Evolutionary conservation across 768 basidiomycete genomes (phyloP).

Genomic region (Mycena vulgaris): DNA sequence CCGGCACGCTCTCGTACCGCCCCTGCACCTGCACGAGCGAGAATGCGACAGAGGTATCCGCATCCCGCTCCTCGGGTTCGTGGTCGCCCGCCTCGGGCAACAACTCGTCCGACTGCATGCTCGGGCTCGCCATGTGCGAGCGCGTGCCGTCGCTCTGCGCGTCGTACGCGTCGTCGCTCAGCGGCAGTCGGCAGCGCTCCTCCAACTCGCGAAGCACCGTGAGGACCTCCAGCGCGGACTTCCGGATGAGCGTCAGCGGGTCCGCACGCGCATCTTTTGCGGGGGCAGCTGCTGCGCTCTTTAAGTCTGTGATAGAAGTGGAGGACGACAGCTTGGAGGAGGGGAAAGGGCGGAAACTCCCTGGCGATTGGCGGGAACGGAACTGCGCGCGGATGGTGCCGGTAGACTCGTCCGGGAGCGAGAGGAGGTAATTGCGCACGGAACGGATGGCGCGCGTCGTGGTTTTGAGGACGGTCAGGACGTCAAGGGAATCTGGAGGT

Average conservation of each 20-base stretch:
- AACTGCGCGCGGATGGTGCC: conserved; percentile 71
- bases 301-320: conserved; percentile 30
- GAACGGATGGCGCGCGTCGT: conserved; percentile 88
- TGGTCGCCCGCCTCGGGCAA: conserved; percentile 56
- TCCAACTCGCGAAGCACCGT: conserved; percentile 85
- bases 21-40: conserved; percentile 81
- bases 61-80: conserved; percentile 57
- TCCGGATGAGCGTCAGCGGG: conserved; percentile 79
- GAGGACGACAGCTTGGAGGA: conserved; percentile 48
- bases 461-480: conserved; percentile 80
- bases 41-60: conserved; percentile 76
- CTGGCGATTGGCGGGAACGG: conserved; percentile 62
- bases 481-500: conserved; percentile 55
- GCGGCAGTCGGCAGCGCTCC: conserved; percentile 80
- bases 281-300: conserved; percentile 16
- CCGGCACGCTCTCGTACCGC: conserved; percentile 73
- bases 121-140: conserved; percentile 64
- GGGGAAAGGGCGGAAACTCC: conserved; percentile 55
- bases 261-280: conserved; percentile 56
- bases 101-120: conserved; percentile 48
- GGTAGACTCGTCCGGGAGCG: conserved; percentile 83
- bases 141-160: conserved; percentile 76
- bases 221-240: conserved; percentile 88
- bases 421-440: conserved; percentile 87
- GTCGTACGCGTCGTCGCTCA: conserved; percentile 88